Evolutionary conservation across 768 basidiomycete species (phyloP).

Genomic region (Tremella mesenterica): DNA sequence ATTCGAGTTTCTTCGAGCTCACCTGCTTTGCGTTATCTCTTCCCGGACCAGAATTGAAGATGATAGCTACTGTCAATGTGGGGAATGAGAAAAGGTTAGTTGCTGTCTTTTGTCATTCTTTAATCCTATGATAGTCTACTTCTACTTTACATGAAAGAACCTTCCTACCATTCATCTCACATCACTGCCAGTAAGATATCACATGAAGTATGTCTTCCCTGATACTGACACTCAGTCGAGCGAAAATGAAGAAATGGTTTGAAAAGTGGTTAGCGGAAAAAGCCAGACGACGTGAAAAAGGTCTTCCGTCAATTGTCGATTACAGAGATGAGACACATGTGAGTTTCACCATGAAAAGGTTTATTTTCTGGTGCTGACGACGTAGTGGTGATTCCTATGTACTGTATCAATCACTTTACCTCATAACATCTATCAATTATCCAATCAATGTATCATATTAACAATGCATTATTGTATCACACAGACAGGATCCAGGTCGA

Average conservation of each 20-base stretch:
- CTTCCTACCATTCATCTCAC: too few species aligned
- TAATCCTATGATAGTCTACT: neutral
- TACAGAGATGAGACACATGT: conserved; percentile 43
- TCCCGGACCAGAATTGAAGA: conserved; percentile 60
- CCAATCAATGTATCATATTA: too few species aligned
- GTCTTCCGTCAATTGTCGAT: conserved; percentile 37
- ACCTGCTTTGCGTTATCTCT: conserved; percentile 90
- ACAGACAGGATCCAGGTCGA: too few species aligned
- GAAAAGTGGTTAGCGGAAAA: conserved; percentile 79
- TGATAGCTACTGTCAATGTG: conserved; percentile 74
- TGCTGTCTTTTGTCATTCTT: too few species aligned
- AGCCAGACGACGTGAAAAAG: conserved; percentile 51
- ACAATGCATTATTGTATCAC: too few species aligned
- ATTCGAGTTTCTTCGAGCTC: conserved; percentile 89
- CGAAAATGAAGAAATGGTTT: conserved; percentile 79
- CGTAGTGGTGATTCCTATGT: neutral
- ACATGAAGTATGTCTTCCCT: neutral
- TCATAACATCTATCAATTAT: too few species aligned
- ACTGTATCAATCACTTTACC: too few species aligned
- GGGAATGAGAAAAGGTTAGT: conserved; percentile 43
- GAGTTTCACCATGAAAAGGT: conserved; percentile 15
- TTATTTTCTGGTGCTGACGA: neutral
- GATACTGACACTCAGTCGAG: conserved; percentile 50
- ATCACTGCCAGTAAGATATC: too few species aligned
- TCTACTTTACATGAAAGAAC: neutral